Conservation (phyloP, 331 rosid genomes). For the Ulmus americana region DNA sequence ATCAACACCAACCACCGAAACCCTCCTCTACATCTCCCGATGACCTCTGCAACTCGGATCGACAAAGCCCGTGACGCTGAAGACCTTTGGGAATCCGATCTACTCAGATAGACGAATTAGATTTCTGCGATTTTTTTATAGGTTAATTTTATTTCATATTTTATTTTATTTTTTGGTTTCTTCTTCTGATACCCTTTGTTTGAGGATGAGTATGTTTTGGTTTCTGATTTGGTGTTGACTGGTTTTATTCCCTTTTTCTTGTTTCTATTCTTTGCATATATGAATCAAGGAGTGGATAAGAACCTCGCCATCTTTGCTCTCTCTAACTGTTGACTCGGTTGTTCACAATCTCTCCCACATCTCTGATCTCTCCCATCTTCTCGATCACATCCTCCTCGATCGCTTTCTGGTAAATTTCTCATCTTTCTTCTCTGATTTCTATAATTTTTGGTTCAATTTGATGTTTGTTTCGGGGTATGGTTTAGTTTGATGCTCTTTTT, state of each 20-base stretch:
- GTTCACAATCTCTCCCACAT: conserved; percentile 64
- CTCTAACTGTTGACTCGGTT: conserved; percentile 78
- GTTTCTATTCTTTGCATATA: neutral
- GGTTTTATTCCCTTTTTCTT: neutral
- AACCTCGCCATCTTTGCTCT: conserved; percentile 79
- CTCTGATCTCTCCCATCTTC: conserved; percentile 83
- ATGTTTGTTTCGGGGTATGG: neutral
- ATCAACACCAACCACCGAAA: too few relatives aligned
- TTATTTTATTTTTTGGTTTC: too few relatives aligned
- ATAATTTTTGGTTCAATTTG: neutral
- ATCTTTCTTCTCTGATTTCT: neutral
- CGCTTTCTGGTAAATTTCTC: conserved; percentile 50
- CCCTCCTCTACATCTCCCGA: too few relatives aligned
- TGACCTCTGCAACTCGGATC: too few relatives aligned
- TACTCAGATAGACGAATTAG: too few relatives aligned
- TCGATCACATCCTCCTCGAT: conserved; percentile 84
- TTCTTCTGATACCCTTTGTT: too few relatives aligned
- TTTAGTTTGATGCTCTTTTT: neutral
- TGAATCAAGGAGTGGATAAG: conserved; percentile 56
- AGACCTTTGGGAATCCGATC: too few relatives aligned
- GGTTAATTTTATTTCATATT: too few relatives aligned
- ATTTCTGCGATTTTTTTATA: too few relatives aligned
- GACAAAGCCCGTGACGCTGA: too few relatives aligned
- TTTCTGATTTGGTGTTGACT: too few relatives aligned
- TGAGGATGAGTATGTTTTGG: too few relatives aligned